Percentiles rank a stretch among this genome's conserved stretches.
Evolutionary conservation across 768 basidiomycete genomes (phyloP).

Genomic region (Phylloporus arenicola): DNA sequence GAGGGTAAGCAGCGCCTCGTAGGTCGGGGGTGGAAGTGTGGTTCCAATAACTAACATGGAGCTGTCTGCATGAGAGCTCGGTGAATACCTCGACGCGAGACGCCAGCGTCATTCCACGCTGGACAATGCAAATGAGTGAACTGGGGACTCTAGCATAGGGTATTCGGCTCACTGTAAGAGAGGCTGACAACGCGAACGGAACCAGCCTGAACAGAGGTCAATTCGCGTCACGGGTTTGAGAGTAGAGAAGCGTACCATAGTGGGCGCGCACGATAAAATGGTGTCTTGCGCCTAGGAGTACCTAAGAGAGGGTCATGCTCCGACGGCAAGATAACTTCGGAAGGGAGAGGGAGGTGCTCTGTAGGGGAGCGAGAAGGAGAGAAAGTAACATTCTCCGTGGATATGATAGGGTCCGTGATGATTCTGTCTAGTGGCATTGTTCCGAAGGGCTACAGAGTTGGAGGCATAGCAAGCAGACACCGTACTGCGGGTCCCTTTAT

Average conservation of each 20-base stretch:
- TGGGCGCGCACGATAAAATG: constrained; percentile 47
- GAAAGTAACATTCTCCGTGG: constrained; percentile 29
- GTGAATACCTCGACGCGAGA: constrained; percentile 78
- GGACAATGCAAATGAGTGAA: constrained; percentile 8
- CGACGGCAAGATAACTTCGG: constrained; percentile 15
- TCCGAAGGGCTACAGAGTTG: constrained; percentile 1
- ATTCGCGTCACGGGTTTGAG: not conserved
- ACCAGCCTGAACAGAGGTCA: constrained; percentile 49
- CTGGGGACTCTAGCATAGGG: not conserved
- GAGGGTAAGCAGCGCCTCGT: constrained; percentile 1
- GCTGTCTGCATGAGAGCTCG: constrained; percentile 62
- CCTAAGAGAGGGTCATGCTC: constrained; percentile 33
- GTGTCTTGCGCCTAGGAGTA: constrained; percentile 31
- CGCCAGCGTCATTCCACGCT: constrained; percentile 79
- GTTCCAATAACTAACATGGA: constrained; percentile 42
- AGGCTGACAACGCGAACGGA: constrained; percentile 60
- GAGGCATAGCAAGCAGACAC: constrained; percentile 6
- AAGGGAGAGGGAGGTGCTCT: constrained; percentile 13
- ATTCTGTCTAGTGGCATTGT: constrained; percentile 29
- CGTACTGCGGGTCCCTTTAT: constrained; percentile 7
- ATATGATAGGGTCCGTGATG: constrained; percentile 31
- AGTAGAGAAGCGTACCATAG: constrained; percentile 33
- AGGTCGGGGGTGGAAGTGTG: constrained; percentile 16
- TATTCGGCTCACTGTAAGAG: constrained; percentile 54
- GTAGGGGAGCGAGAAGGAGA: constrained; percentile 21